Evolutionary conservation across 495 filamentous ascomycete genomes (phyloP).

Genomic region (Clavariopsis aquatica): DNA sequence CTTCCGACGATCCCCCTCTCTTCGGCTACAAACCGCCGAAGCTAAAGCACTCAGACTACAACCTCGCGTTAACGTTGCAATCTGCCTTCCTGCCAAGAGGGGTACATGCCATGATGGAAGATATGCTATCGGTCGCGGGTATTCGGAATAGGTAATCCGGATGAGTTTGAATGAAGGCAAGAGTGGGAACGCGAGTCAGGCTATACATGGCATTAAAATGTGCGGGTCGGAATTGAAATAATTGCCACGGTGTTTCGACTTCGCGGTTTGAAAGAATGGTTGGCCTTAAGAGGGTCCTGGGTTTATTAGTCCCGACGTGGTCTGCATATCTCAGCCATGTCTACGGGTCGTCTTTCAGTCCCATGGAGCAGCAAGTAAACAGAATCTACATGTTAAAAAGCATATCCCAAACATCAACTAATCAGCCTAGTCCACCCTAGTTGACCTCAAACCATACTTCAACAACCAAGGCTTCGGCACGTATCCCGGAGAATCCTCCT

Average conservation of each 20-base stretch:
- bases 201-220: background rate
- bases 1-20: background rate
- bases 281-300: background rate
- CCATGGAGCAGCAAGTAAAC: background rate
- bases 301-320: background rate
- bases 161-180: background rate
- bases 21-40: background rate
- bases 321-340: background rate
- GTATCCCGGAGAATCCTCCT: background rate
- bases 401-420: background rate
- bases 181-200: background rate
- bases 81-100: background rate
- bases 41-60: background rate
- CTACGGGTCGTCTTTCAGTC: background rate
- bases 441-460: background rate
- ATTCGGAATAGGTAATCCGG: background rate
- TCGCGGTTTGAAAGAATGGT: background rate
- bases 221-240: no score
- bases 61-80: constrained; percentile 1
- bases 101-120: background rate
- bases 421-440: background rate
- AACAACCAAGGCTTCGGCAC: constrained; percentile 8
- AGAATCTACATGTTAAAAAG: background rate
- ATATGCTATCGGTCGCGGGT: no score
- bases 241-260: background rate